Percentiles rank a stretch among this genome's conserved stretches.
Evolutionary conservation across 2,329 filamentous ascomycete genomes (phyloP).

Genomic region (Botrytis cinerea): DNA sequence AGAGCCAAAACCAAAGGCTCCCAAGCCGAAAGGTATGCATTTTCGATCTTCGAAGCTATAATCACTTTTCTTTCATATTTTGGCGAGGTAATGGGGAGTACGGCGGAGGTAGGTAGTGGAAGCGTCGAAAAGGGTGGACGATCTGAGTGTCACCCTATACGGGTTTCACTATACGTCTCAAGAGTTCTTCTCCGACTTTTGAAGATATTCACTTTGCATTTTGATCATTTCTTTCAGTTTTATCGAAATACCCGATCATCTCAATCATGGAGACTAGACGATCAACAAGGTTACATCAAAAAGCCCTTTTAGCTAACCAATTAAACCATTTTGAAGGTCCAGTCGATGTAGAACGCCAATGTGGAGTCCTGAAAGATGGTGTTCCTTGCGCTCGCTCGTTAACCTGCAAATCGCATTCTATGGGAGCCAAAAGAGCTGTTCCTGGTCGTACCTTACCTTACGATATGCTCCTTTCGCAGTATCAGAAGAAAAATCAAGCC

Average conservation of each 20-base stretch:
- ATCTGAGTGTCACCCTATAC: background rate
- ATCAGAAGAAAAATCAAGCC: constrained; percentile 98
- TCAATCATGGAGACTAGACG: constrained; percentile 4
- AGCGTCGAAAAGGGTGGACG: background rate
- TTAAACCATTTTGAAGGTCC: constrained; percentile 54
- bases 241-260: background rate
- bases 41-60: constrained; percentile 3
- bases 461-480: constrained; percentile 84
- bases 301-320: constrained; percentile 23
- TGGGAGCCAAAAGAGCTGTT: constrained; percentile 90
- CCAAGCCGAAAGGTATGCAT: constrained; percentile 74
- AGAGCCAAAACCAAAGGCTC: constrained; percentile 77
- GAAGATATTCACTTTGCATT: background rate
- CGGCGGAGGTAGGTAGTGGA: background rate
- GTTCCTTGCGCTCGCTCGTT: constrained; percentile 84
- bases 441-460: constrained; percentile 86
- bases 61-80: background rate
- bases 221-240: background rate
- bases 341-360: constrained; percentile 92
- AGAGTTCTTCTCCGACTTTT: background rate
- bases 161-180: background rate
- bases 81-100: background rate
- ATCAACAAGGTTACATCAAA: background rate
- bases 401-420: constrained; percentile 93
- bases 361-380: constrained; percentile 84